Evolutionary conservation across 495 filamentous ascomycete species (phyloP).

Genomic region (Aspergillus funiculosus): DNA sequence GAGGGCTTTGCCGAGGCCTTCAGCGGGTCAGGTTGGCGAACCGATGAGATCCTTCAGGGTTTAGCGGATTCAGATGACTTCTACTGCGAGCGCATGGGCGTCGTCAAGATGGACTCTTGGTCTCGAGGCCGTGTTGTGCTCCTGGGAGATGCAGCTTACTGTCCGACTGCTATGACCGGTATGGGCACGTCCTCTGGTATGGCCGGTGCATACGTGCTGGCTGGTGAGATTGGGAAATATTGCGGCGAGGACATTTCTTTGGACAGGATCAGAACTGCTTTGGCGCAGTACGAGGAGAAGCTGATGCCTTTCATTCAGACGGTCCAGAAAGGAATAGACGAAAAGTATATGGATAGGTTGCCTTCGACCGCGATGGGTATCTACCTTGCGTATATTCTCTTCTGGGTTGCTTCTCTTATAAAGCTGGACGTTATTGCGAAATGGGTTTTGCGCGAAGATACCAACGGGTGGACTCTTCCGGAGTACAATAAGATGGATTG

Average conservation of each 20-base stretch:
- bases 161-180: slow-evolving; percentile 42
- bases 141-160: slow-evolving; percentile 53
- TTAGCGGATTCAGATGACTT: slow-evolving; percentile 43
- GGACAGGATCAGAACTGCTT: slow-evolving; percentile 23
- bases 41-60: slow-evolving; percentile 33
- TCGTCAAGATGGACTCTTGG: slow-evolving; percentile 41
- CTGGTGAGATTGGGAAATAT: slow-evolving; percentile 43
- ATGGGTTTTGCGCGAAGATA: slow-evolving; percentile 30
- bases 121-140: slow-evolving; percentile 42
- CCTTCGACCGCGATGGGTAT: slow-evolving; percentile 28
- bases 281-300: slow-evolving; percentile 35
- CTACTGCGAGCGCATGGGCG: slow-evolving; percentile 36
- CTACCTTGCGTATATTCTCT: slow-evolving; percentile 23
- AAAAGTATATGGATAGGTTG: slow-evolving; percentile 14
- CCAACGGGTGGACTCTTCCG: slow-evolving; percentile 39
- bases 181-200: slow-evolving; percentile 45
- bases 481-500: slow-evolving; percentile 28
- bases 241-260: slow-evolving; percentile 9
- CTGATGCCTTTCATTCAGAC: slow-evolving; percentile 40
- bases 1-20: slow-evolving; percentile 34
- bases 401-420: slow-evolving; percentile 28
- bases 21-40: slow-evolving; percentile 41
- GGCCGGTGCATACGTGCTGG: slow-evolving; percentile 48
- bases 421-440: slow-evolving; percentile 29
- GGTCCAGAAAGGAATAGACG: slow-evolving; percentile 30